Percentiles rank a stretch among this genome's conserved stretches.
phyloP scores from a whole-genome alignment of 495 filamentous ascomycete genomes.

The Penicillium fimorum region DNA sequence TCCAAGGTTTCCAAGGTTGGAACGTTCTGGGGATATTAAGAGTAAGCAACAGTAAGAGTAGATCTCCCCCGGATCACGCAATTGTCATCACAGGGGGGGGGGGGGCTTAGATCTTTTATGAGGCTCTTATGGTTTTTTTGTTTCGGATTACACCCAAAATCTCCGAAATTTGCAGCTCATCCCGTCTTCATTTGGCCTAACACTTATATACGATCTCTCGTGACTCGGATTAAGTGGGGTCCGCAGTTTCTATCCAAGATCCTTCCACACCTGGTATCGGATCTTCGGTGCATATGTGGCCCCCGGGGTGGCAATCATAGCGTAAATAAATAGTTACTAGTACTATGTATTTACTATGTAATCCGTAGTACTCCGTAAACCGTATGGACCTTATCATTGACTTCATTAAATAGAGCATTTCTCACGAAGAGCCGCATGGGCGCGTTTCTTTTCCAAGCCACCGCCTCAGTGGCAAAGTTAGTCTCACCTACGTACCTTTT shows the following conservation, averaged over 20 bases:
- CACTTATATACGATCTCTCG: background rate
- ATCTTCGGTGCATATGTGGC: background rate
- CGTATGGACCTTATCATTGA: background rate
- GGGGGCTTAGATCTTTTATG: background rate
- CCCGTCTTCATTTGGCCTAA: conserved; percentile 1
- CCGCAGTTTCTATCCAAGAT: background rate
- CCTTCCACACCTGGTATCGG: background rate
- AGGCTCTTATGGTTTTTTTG: background rate
- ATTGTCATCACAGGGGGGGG: background rate
- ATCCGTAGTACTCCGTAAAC: too few species aligned
- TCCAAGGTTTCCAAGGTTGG: too few species aligned
- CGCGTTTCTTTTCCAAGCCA: background rate
- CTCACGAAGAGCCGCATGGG: conserved; percentile 1
- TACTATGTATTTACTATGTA: background rate
- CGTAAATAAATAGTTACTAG: background rate
- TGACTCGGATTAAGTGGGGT: conserved; percentile 7
- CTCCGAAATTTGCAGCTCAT: conserved; percentile 3
- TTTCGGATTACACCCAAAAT: background rate
- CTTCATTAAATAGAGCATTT: background rate
- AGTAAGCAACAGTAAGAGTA: background rate
- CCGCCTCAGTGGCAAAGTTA: background rate
- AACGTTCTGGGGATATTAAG: too few species aligned
- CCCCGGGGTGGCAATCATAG: background rate
- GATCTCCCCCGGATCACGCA: background rate
- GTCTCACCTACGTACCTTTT: background rate